Evolutionary conservation across 2,329 filamentous ascomycete species (phyloP), one percentile per base, ranked within the genome.

Genomic region (Metarhizium album): DNA sequence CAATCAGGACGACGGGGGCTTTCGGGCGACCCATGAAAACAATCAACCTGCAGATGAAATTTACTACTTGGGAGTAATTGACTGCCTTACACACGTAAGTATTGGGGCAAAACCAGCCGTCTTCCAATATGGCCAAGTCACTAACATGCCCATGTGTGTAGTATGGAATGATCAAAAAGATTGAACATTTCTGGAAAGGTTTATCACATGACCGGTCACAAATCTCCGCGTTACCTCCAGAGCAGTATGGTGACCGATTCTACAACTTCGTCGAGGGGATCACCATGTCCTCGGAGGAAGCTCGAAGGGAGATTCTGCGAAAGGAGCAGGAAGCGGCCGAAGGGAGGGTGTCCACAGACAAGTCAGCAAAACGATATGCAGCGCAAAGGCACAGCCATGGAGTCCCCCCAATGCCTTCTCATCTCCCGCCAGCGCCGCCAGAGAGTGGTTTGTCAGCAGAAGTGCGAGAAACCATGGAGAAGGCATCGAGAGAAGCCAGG

Each of bases 61-160:
- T 42, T 98, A 98, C 69, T 98, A 98, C 65, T 80, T 98, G 7
- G 94, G 93, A 35, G 94, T 98, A 60, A 98, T 98, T 67, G 93
- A 98, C 69, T 98, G 93, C 67, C 74, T 98, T 61, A 98, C 93
- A 60, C 89, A 96, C 67, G 90, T 95, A 78, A 81, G 87, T 80
- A 49, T 33, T 6, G 16, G n/a, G 37, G 13, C 13, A 38, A 40
- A 16, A 38, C 11, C 4, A 23, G 2, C 35, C 11, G 29, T 11
- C 2, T 18, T 22, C n/a, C 4, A 13, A 13, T 4, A 45, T 47
- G 42, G 13, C 33, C 7, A n/a, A 8, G 22, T 9, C 40, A 43
- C 49, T 56, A 49, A 52, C 29, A 5, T 20, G n/a, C 18, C 48
- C 50, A n/a, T 20, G 11, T 46, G 24, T 31, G 24, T 60, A 95